Conservation (phyloP, 1,284 basidiomycete genomes). For the Xanthoconium separans region DNA sequence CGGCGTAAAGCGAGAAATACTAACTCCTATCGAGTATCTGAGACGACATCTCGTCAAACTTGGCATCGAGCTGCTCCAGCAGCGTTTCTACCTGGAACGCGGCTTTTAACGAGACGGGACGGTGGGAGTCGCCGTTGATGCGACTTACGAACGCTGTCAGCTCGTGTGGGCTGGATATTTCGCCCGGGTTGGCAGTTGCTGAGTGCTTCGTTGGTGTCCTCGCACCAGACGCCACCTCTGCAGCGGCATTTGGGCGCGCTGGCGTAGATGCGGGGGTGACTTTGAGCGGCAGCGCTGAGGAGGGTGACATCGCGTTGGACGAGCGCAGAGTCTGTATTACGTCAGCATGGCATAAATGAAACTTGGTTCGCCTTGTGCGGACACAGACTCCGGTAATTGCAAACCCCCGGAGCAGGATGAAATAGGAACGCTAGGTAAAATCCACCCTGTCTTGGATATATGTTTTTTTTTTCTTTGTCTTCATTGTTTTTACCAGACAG, state of each 20-base stretch:
- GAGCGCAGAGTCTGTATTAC: conserved; percentile 3
- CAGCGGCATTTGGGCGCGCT: conserved; percentile 39
- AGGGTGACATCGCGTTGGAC: conserved; percentile 30
- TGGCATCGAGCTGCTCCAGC: conserved; percentile 72
- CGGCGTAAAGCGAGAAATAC: conserved; percentile 26
- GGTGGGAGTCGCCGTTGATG: conserved; percentile 8
- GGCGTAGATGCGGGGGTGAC: conserved; percentile 51
- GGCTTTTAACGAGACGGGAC: background rate
- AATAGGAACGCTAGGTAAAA: background rate
- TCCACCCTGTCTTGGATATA: background rate
- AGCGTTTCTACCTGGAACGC: conserved; percentile 67
- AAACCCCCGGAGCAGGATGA: background rate
- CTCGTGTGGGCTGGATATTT: conserved; percentile 81
- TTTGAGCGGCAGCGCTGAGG: conserved; percentile 56
- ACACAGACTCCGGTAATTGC: background rate
- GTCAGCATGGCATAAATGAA: conserved; percentile 14
- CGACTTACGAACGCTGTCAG: conserved; percentile 75
- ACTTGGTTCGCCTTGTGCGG: background rate
- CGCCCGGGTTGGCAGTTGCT: conserved; percentile 40
- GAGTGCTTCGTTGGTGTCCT: conserved; percentile 46
- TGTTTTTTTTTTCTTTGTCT: background rate
- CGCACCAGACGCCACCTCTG: conserved; percentile 36
- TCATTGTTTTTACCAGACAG: conserved; percentile 7
- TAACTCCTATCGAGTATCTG: conserved; percentile 79
- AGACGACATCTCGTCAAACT: conserved; percentile 82